Percentiles rank a stretch among this genome's conserved stretches.
Evolutionary conservation across 768 basidiomycete species (phyloP).

Genomic region (Baorangia bicolor): DNA sequence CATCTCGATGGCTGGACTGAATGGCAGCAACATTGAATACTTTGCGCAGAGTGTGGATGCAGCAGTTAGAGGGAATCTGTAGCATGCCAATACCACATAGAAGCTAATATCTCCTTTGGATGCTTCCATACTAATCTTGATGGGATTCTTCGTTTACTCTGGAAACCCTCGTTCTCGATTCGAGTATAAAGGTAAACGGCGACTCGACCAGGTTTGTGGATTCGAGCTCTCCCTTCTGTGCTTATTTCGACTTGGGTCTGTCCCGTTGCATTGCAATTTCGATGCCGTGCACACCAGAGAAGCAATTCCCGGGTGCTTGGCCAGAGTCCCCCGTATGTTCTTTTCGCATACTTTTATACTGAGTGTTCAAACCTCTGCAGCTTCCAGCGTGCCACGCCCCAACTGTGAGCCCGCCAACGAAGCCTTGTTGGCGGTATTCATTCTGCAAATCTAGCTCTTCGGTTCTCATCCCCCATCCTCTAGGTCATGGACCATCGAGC

Average conservation of each 20-base stretch:
- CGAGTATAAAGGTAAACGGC: constrained; percentile 16
- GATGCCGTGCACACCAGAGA: constrained; percentile 22
- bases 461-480: neutral
- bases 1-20: constrained; percentile 93
- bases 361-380: neutral
- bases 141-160: constrained; percentile 12
- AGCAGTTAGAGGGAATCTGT: constrained; percentile 77
- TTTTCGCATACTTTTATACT: neutral
- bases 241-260: neutral
- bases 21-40: constrained; percentile 80
- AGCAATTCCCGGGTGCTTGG: constrained; percentile 25
- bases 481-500: constrained; percentile 19
- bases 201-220: constrained; percentile 15
- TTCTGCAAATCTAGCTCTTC: neutral
- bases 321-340: constrained; percentile 23
- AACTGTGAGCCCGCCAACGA: constrained; percentile 3
- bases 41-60: constrained; percentile 85
- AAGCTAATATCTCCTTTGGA: constrained; percentile 19
- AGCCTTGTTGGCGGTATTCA: neutral
- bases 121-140: constrained; percentile 25
- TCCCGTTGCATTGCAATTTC: constrained; percentile 16
- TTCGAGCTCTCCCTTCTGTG: neutral
- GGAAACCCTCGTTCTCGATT: constrained; percentile 12
- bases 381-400: neutral
- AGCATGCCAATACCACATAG: constrained; percentile 33